Conservation (phyloP, 2,329 filamentous ascomycete genomes). For the Colletotrichum acutatum region DNA sequence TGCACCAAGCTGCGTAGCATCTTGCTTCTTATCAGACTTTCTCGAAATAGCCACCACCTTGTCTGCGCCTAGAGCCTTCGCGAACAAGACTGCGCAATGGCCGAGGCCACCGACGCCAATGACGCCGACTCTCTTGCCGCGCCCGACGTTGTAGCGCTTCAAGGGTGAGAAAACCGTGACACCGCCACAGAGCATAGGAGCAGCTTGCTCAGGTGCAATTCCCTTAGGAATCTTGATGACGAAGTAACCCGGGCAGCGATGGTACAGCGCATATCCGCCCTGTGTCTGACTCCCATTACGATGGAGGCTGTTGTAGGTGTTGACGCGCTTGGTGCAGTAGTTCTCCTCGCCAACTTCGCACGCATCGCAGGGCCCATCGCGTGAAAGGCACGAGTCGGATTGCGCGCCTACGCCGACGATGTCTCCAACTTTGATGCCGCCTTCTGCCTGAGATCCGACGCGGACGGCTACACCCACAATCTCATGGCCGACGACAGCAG, state of each 20-base stretch:
- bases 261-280: conserved; percentile 59
- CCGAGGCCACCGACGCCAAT: conserved; percentile 76
- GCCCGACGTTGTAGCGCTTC: conserved; percentile 70
- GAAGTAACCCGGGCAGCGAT: conserved; percentile 55
- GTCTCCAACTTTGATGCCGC: conserved; percentile 67
- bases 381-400: conserved; percentile 61
- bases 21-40: conserved; percentile 61
- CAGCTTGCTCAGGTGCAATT: conserved; percentile 52
- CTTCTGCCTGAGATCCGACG: conserved; percentile 57
- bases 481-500: conserved; percentile 70
- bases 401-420: conserved; percentile 73
- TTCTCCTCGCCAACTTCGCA: conserved; percentile 53
- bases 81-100: conserved; percentile 76
- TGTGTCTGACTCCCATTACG: conserved; percentile 62
- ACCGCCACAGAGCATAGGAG: conserved; percentile 78
- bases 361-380: conserved; percentile 49
- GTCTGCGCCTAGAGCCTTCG: conserved; percentile 73
- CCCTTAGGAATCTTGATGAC: conserved; percentile 58
- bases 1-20: conserved; percentile 68
- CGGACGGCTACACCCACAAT: conserved; percentile 69
- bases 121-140: conserved; percentile 75
- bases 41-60: conserved; percentile 70
- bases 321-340: conserved; percentile 53
- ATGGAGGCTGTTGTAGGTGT: conserved; percentile 65
- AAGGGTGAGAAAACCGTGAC: conserved; percentile 75